phyloP scores from a whole-genome alignment of 2,329 filamentous ascomycete genomes.

The Exophiala xenobiotica region DNA sequence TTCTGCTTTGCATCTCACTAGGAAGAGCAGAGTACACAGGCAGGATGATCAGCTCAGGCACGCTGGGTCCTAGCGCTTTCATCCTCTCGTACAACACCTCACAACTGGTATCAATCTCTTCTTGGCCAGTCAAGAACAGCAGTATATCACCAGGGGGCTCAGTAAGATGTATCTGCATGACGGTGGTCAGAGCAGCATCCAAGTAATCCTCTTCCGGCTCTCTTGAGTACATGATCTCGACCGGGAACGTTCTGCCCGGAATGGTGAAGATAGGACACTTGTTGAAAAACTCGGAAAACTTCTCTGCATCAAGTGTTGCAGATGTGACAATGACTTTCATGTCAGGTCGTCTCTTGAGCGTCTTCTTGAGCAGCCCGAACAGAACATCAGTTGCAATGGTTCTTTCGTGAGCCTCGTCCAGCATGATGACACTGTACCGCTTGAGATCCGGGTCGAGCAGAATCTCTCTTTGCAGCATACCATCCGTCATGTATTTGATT shows the following conservation, averaged over 20 bases:
- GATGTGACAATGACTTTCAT: constrained; percentile 95
- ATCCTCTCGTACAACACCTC: constrained; percentile 93
- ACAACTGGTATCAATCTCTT: constrained; percentile 94
- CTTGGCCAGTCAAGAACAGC: constrained; percentile 94
- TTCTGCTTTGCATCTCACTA: constrained; percentile 87
- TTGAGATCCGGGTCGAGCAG: constrained; percentile 85
- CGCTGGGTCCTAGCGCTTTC: constrained; percentile 87
- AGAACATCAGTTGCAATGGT: constrained; percentile 95
- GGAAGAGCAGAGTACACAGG: constrained; percentile 96
- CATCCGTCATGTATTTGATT: constrained; percentile 99
- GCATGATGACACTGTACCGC: constrained; percentile 93
- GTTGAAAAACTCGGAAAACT: constrained; percentile 95
- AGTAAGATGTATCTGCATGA: constrained; percentile 96
- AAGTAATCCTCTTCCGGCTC: constrained; percentile 96
- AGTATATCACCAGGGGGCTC: constrained; percentile 92
- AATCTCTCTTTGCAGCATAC: constrained; percentile 95
- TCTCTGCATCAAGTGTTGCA: constrained; percentile 93
- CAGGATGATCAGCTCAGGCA: constrained; percentile 87
- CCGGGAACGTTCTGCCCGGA: constrained; percentile 89
- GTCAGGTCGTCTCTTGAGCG: constrained; percentile 78
- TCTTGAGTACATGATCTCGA: constrained; percentile 91
- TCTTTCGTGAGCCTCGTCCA: constrained; percentile 96
- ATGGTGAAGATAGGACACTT: constrained; percentile 96
- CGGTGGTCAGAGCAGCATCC: constrained; percentile 88
- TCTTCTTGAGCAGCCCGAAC: constrained; percentile 92